These are phyloP conservation scores for Crithidia brevicula DNA, from an alignment of 208 protist genomes.

Conservation along the genomic window DNA sequence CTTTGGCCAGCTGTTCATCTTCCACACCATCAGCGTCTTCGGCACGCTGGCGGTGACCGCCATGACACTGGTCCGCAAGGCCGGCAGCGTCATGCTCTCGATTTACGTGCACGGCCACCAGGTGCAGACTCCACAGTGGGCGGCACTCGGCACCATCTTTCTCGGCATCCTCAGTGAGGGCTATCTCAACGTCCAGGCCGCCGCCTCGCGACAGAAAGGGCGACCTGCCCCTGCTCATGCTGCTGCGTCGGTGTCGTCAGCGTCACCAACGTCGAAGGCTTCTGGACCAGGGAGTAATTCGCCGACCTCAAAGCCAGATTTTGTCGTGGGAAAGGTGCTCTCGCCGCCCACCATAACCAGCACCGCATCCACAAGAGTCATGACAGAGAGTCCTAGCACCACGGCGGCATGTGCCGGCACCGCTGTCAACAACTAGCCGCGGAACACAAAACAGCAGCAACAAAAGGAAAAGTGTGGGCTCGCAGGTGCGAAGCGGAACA, in stretches of 20 bases:
- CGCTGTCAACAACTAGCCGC: neutral
- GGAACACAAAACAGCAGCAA: neutral
- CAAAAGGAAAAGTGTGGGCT: too few relatives aligned
- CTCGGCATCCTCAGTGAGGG: slow-evolving; percentile 65
- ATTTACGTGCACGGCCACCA: slow-evolving; percentile 74
- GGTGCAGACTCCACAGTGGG: slow-evolving; percentile 56
- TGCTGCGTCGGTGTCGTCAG: neutral
- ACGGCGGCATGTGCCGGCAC: neutral
- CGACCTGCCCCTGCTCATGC: neutral
- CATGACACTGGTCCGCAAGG: slow-evolving; percentile 85
- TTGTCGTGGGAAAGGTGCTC: neutral
- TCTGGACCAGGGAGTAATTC: neutral
- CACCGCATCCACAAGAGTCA: slow-evolving; percentile 8
- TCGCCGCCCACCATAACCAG: neutral
- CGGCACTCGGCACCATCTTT: slow-evolving; percentile 56
- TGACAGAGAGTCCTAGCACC: slow-evolving; percentile 17
- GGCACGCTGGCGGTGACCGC: slow-evolving; percentile 77
- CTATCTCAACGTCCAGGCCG: slow-evolving; percentile 41
- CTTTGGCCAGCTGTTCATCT: slow-evolving; percentile 84
- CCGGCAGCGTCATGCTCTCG: slow-evolving; percentile 77
- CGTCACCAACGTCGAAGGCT: neutral
- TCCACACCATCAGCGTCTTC: slow-evolving; percentile 79
- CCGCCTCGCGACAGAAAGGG: slow-evolving; percentile 14
- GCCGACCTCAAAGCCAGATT: neutral
- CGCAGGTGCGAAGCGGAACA: too few relatives aligned